Evolutionary conservation across 208 protist genomes (phyloP), one percentile per base, ranked within the genome.

Genomic region (Herpetomonas samuelpessoai): DNA sequence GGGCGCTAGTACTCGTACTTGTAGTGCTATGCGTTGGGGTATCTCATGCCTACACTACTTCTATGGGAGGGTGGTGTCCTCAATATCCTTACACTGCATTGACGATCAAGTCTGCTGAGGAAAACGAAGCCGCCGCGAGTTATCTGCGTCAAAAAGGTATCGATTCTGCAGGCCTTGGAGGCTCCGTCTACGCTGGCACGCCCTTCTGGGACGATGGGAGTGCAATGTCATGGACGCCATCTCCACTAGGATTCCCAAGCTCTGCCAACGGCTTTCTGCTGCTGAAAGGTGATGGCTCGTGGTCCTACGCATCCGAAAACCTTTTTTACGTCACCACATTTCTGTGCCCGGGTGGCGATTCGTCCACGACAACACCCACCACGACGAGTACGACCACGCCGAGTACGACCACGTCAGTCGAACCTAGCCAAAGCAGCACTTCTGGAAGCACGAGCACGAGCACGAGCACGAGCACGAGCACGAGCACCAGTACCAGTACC

Each of bases 141-240:
- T 84, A 66, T 61, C 65, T 88, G 9, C 35, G 28, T 6, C 46
- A 48, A 0, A 52, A 67, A n/a, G 59, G 44, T 29, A 24, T 78
- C 19, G 2, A 62, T 18, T 57, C 51, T 19, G 81, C 77, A 18
- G 67, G 60, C 35, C 70, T 83, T 35, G 76, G 63, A 16, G 81
- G 64, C 30, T 70, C 66, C 25, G 65, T 79, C 2, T 59, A 54
- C 14, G 52, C 65, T 12, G 74, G 71, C 25, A 24, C 55, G 2
- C 27, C 65, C 1, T 58, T 71, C 45, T 76, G 73, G 71, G 64
- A 79, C 12, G 70, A 78, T 56, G 77, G 71, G 1, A 65, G 58
- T 29, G 26, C 62, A 4, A 54, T 77, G 45, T 55, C 47, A 24
- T 84, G 74, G 76, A 53, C 49, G 31, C 71, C 77, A 6, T 27